phyloP scores from a whole-genome alignment of 148 eudicot genomes.

The Fagopyrum tataricum region DNA sequence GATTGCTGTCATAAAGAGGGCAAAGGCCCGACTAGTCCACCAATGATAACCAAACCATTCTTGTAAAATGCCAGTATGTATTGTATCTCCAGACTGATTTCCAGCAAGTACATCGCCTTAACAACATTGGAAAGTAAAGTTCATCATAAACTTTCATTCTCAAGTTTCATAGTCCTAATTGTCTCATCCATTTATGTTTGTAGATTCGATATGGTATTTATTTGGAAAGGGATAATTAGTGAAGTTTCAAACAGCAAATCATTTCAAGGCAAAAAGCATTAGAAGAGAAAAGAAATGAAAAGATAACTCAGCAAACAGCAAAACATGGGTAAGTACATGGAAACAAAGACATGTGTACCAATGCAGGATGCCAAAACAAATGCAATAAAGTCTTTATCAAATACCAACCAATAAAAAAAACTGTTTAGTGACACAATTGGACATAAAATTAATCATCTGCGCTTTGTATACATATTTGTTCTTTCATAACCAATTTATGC shows the following conservation, averaged over 20 bases:
- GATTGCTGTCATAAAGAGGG: constrained; percentile 46
- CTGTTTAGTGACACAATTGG: neutral
- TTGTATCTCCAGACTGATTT: constrained; percentile 52
- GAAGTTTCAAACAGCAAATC: neutral
- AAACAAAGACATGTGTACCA: neutral
- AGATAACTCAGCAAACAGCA: neutral
- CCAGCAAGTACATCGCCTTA: constrained; percentile 94
- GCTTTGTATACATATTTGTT: neutral
- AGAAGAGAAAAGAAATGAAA: neutral
- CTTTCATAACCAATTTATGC: neutral
- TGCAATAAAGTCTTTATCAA: neutral
- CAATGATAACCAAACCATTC: constrained; percentile 96
- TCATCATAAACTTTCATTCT: neutral
- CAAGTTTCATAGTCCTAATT: neutral
- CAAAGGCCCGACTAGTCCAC: constrained; percentile 86
- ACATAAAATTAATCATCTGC: neutral
- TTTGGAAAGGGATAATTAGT: neutral
- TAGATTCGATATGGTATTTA: neutral
- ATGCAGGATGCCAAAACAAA: neutral
- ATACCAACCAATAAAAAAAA: neutral
- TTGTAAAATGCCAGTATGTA: constrained; percentile 81
- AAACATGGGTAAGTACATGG: neutral
- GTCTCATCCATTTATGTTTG: neutral
- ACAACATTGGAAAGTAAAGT: constrained; percentile 1
- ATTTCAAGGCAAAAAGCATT: neutral